phyloP scores from a whole-genome alignment of 495 filamentous ascomycete species.

The Penicillium daleae region DNA sequence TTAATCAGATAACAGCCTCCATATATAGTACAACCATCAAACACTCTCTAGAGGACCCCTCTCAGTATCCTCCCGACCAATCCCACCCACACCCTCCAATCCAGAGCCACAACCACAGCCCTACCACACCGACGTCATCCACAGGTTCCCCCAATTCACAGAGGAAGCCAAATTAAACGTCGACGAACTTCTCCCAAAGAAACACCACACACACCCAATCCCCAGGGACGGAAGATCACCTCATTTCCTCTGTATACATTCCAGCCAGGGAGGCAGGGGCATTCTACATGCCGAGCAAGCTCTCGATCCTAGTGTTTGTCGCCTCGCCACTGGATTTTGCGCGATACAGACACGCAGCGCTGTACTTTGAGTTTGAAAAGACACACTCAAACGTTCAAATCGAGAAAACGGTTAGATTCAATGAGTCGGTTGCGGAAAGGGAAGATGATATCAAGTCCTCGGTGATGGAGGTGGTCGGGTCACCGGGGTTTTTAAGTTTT shows the following conservation, averaged over 20 bases:
- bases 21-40: neutral
- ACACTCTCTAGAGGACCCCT: neutral
- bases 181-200: neutral
- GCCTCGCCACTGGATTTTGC: conserved; percentile 33
- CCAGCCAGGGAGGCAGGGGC: neutral
- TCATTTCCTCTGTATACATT: neutral
- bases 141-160: neutral
- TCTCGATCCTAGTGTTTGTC: conserved; percentile 29
- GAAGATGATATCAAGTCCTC: conserved; percentile 19
- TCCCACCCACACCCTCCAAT: neutral
- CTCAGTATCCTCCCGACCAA: neutral
- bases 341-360: conserved; percentile 28
- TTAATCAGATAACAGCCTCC: too few relatives aligned
- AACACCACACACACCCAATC: neutral
- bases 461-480: conserved; percentile 25
- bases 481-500: conserved; percentile 23
- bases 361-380: conserved; percentile 21
- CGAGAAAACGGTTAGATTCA: neutral
- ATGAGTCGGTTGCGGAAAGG: neutral
- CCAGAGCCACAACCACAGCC: neutral
- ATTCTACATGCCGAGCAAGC: conserved; percentile 19
- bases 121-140: conserved; percentile 19
- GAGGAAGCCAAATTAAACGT: neutral
- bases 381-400: neutral
- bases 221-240: neutral